These are phyloP conservation scores for Pyrus bretschneideri DNA, from an alignment of 306 rosid species.

Conservation along the genomic window DNA sequence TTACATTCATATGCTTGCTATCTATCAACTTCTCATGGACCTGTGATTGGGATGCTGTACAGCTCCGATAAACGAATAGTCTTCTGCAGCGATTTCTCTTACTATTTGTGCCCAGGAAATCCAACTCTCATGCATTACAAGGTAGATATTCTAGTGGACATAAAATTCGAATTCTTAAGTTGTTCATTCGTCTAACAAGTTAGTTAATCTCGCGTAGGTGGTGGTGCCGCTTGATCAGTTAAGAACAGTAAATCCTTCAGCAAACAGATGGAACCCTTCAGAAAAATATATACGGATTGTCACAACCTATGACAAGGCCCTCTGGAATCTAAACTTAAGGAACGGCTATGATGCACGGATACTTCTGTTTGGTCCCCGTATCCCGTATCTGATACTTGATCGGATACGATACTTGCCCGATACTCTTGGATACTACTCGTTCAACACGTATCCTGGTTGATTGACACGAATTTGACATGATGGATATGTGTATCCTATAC, in stretches of 20 bases:
- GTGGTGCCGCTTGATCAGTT: conserved; percentile 46
- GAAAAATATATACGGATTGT: conserved; percentile 44
- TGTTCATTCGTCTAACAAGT: too few species aligned
- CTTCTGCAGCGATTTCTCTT: conserved; percentile 61
- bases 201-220: conserved; percentile 31
- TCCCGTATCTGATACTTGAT: too few species aligned
- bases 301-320: conserved; percentile 59
- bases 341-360: too few species aligned
- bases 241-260: conserved; percentile 35
- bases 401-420: too few species aligned
- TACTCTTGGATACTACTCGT: too few species aligned
- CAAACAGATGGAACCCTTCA: conserved; percentile 46
- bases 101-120: conserved; percentile 35
- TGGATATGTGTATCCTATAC: too few species aligned
- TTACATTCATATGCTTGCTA: conserved; percentile 54
- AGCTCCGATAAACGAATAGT: conserved; percentile 56
- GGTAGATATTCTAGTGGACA: conserved; percentile 25
- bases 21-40: conserved; percentile 53
- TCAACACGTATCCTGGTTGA: too few species aligned
- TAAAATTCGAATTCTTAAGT: too few species aligned
- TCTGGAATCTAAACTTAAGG: conserved; percentile 32
- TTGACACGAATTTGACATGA: too few species aligned
- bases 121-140: conserved; percentile 44
- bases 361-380: too few species aligned
- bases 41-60: conserved; percentile 59